A percentile compares a stretch with the other conserved stretches of the same genome.
These are phyloP conservation scores for Mycosphaerella sp. DNA, from an alignment of 2,329 filamentous ascomycete species.

Conservation along the genomic window DNA sequence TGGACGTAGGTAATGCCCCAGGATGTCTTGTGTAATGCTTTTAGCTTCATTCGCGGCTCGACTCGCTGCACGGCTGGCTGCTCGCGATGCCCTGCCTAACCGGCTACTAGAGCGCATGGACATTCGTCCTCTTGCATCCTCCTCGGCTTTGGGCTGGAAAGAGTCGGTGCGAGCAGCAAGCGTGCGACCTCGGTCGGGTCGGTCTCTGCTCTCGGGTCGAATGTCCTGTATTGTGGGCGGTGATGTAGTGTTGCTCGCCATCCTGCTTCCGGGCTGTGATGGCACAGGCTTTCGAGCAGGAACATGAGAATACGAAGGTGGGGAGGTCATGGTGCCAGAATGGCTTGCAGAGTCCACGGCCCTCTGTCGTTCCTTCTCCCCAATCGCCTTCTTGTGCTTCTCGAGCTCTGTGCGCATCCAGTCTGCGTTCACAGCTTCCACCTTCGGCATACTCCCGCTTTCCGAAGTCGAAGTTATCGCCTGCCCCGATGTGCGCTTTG, in stretches of 20 bases:
- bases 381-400: constrained; percentile 31
- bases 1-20: constrained; percentile 14
- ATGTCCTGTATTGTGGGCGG: constrained; percentile 8
- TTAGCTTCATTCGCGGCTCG: constrained; percentile 20
- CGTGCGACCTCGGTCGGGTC: constrained; percentile 9
- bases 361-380: constrained; percentile 18
- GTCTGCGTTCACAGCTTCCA: constrained; percentile 37
- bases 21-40: constrained; percentile 22
- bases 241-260: constrained; percentile 8
- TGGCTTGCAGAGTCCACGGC: constrained; percentile 12
- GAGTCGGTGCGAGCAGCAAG: constrained; percentile 11
- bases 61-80: constrained; percentile 18
- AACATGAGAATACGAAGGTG: constrained; percentile 17
- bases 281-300: constrained; percentile 27
- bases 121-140: constrained; percentile 14
- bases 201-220: constrained; percentile 4
- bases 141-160: constrained; percentile 3
- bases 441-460: constrained; percentile 29
- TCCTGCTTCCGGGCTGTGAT: constrained; percentile 14
- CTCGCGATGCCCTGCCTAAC: constrained; percentile 13
- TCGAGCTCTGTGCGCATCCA: constrained; percentile 43
- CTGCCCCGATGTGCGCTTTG: constrained; percentile 39
- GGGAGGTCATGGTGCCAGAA: constrained; percentile 2
- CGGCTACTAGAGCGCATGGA: constrained; percentile 17
- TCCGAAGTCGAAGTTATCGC: constrained; percentile 26